phyloP scores from a whole-genome alignment of 2,329 filamentous ascomycete species.

The Thielaviopsis ethacetica region DNA sequence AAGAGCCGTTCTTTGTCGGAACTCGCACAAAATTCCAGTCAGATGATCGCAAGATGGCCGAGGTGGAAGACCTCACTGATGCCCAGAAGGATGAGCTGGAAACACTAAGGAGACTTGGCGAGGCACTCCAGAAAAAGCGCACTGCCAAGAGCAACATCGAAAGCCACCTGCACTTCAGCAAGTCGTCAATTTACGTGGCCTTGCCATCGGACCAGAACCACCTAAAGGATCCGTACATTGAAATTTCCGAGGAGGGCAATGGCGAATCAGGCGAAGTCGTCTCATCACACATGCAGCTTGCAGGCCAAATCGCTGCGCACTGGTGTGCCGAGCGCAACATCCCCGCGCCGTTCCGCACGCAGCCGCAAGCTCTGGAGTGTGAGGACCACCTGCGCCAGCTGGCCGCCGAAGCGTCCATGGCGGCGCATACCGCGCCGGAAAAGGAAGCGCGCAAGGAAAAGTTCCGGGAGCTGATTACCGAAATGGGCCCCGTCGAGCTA shows the following conservation, averaged over 20 bases:
- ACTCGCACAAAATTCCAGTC: too few species aligned
- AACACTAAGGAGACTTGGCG: slow-evolving; percentile 31
- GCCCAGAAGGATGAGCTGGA: slow-evolving; percentile 29
- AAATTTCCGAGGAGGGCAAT: slow-evolving; percentile 17
- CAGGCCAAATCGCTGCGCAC: slow-evolving; percentile 41
- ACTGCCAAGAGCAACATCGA: slow-evolving; percentile 15
- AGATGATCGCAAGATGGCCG: slow-evolving; percentile 25
- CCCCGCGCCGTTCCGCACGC: slow-evolving; percentile 39
- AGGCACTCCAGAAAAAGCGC: slow-evolving; percentile 26
- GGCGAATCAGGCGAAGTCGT: slow-evolving; percentile 18
- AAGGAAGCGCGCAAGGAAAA: slow-evolving; percentile 9
- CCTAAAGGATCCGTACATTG: slow-evolving; percentile 34
- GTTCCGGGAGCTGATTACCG: slow-evolving; percentile 17
- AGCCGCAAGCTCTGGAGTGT: slow-evolving; percentile 22
- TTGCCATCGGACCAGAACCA: slow-evolving; percentile 14
- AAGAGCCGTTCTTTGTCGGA: too few species aligned
- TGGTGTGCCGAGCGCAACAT: slow-evolving; percentile 44
- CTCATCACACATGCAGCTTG: slow-evolving; percentile 38
- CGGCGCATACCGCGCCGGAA: neutral
- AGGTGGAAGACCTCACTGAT: slow-evolving; percentile 25
- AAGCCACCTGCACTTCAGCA: neutral
- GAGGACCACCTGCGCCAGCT: slow-evolving; percentile 19
- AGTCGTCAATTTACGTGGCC: neutral
- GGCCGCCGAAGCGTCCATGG: slow-evolving; percentile 20
- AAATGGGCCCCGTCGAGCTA: slow-evolving; percentile 33